These are phyloP conservation scores for Niveomyces coronatus DNA, from an alignment of 2,329 filamentous ascomycete genomes.

Conservation along the genomic window DNA sequence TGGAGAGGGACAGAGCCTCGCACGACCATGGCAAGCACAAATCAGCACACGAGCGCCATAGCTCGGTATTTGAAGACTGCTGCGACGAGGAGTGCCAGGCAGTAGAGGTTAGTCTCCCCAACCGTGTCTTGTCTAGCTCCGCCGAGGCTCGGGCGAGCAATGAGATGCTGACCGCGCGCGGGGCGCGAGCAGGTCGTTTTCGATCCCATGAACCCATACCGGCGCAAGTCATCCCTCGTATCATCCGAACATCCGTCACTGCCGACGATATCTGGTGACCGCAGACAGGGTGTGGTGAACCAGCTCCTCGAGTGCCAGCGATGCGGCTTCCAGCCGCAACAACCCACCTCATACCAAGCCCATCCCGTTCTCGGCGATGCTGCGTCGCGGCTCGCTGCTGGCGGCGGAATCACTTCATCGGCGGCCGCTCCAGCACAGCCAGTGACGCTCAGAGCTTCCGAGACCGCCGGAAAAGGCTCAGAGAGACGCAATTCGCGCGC, in stretches of 20 bases:
- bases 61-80: conserved; percentile 22
- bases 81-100: conserved; percentile 41
- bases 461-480: conserved; percentile 9
- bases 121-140: not conserved
- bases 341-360: conserved; percentile 18
- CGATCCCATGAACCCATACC: conserved; percentile 48
- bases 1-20: not conserved
- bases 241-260: conserved; percentile 29
- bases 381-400: too few species aligned
- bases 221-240: conserved; percentile 57
- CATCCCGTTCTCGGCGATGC: conserved; percentile 19
- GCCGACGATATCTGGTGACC: conserved; percentile 19
- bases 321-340: conserved; percentile 18
- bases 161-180: not conserved
- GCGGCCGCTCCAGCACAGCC: too few species aligned
- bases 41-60: not conserved
- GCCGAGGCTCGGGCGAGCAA: not conserved
- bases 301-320: conserved; percentile 51
- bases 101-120: conserved; percentile 37
- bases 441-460: too few species aligned
- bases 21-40: not conserved
- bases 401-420: too few species aligned
- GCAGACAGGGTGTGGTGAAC: conserved; percentile 54
- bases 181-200: conserved; percentile 43
- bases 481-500: conserved; percentile 16